Evolutionary conservation across 352 stramenopile species (phyloP), one percentile per base, ranked within the genome.

Genomic region (Globisporangium recalcitrans): DNA sequence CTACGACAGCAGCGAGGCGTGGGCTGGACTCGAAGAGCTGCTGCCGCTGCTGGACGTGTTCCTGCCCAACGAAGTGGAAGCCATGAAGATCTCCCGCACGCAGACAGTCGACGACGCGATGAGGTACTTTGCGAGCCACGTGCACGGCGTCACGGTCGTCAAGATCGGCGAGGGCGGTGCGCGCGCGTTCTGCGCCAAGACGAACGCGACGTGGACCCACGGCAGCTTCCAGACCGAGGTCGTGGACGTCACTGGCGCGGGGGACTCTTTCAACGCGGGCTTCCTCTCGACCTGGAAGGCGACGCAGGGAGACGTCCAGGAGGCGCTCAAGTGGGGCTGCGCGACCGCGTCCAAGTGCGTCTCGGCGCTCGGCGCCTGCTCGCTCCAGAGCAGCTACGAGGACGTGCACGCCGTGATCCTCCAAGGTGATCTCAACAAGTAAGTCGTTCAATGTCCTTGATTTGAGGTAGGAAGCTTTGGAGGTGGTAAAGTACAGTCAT

Each of bases 201-300:
- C 69, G 4, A 69, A 78, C 21, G 52, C 63, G 6, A 49, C 64
- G 21, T 91, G 70, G 67, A 59, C 68, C 14, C 78, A 89, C 54
- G 46, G 58, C n/a, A 85, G 73, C 51, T 91, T 84, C 62, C 63
- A 73, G 34, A 75, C 75, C 1, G 10, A 68, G 9, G 76, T 93
- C n/a, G 76, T 93, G 38, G 86, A 95, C 56, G 83, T 86, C 38
- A 93, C 86, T 27, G 86, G 86, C 16, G 86, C 86, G 7, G 86
- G 86, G 5, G 86, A 95, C 56, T 88, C 84, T n/a, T 95, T 95
- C 66, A 91, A 95, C 66, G 79, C 86, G 13, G 84, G 82, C 0
- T 95, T 95, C 61, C 65, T 95, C 4, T 64, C 61, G 22, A 78
- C 73, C 36, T 93, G 85, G 85, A 90, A 88, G 52, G 66, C 69